Conservation (phyloP, 441 rosid species). For the Corymbia citriodora region DNA sequence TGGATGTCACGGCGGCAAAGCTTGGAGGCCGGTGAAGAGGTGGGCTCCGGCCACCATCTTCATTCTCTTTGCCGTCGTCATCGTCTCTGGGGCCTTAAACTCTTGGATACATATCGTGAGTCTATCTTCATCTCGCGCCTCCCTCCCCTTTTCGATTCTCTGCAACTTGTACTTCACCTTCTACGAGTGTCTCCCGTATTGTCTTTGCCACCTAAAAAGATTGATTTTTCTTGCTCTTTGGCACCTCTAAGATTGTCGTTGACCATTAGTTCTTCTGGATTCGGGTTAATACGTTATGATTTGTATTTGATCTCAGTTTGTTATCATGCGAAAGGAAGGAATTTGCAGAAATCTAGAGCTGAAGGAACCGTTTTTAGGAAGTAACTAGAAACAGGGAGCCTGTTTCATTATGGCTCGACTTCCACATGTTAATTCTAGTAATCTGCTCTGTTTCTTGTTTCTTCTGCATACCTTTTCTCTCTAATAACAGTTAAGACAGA, state of each 20-base stretch:
- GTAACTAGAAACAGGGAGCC: not conserved
- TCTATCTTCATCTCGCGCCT: not conserved
- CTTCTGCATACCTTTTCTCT: not conserved
- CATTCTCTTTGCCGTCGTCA: not conserved
- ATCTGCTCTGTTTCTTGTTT: not conserved
- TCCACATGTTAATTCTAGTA: not conserved
- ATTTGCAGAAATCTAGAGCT: not conserved
- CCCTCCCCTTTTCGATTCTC: not conserved
- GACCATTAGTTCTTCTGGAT: not conserved
- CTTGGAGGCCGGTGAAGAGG: not conserved
- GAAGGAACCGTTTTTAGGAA: not conserved
- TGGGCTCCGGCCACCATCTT: not conserved
- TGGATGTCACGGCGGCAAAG: not conserved
- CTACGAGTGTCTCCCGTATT: no score
- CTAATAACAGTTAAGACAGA: not conserved
- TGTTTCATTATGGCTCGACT: not conserved
- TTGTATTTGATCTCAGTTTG: not conserved
- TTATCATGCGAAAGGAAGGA: not conserved
- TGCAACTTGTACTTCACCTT: not conserved
- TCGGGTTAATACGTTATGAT: not conserved
- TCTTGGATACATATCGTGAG: not conserved
- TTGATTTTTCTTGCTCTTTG: not conserved
- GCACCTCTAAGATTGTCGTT: not conserved
- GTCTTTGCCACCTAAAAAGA: not conserved
- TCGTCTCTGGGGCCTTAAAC: not conserved